Evolutionary conservation across 2,329 filamentous ascomycete genomes (phyloP).

Genomic region (Sporothrix humicola): DNA sequence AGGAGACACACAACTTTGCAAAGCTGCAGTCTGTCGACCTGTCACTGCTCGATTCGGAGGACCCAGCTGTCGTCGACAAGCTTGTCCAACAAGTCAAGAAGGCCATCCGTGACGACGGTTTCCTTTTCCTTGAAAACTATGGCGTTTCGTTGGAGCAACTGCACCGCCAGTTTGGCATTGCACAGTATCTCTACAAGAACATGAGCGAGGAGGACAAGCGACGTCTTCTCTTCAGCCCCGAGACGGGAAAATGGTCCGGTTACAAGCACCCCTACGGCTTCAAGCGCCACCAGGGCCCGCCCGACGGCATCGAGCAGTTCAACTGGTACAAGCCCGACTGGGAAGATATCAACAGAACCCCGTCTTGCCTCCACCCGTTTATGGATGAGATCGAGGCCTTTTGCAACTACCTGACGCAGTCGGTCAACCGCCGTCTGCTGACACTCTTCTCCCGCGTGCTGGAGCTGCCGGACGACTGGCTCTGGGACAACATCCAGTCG

Average conservation of each 20-base stretch:
- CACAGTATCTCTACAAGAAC: conserved; percentile 57
- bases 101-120: conserved; percentile 53
- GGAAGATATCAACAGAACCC: conserved; percentile 50
- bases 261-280: conserved; percentile 57
- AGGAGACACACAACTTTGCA: conserved; percentile 52
- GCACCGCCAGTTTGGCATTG: conserved; percentile 57
- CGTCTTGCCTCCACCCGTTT: conserved; percentile 54
- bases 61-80: conserved; percentile 50
- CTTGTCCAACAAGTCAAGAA: conserved; percentile 52
- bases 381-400: conserved; percentile 56
- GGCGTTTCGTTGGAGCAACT: conserved; percentile 55
- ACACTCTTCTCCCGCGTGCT: conserved; percentile 52
- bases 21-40: conserved; percentile 52
- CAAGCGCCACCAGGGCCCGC: conserved; percentile 51
- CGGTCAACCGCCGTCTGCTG: conserved; percentile 52
- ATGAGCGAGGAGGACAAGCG: conserved; percentile 57
- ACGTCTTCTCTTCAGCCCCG: conserved; percentile 54
- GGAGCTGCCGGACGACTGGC: conserved; percentile 52
- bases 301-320: conserved; percentile 60
- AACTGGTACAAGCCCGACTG: conserved; percentile 58
- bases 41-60: conserved; percentile 51
- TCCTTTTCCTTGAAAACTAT: conserved; percentile 57
- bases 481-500: conserved; percentile 53
- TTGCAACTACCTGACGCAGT: conserved; percentile 55
- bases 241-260: conserved; percentile 56